Conservation (phyloP, 306 rosid genomes). For the Prunus fruticosa region DNA sequence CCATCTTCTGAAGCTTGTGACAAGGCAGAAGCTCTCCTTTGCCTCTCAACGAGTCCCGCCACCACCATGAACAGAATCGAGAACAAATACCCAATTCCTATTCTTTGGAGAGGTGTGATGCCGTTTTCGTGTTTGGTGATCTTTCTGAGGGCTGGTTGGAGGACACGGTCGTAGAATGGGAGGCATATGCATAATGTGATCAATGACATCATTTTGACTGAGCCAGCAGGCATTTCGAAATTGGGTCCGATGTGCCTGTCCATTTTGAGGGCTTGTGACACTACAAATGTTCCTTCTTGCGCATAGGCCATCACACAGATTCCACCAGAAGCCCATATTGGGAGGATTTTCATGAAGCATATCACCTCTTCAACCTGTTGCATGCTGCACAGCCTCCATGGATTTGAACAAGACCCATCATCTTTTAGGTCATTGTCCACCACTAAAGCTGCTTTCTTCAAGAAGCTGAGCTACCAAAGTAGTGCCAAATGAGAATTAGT, state of each 20-base stretch:
- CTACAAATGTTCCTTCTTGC: slow-evolving; percentile 52
- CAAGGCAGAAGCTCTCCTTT: neutral
- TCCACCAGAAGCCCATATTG: slow-evolving; percentile 53
- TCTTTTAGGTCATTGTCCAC: slow-evolving; percentile 48
- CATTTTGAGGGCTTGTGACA: slow-evolving; percentile 80
- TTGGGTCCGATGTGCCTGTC: slow-evolving; percentile 61
- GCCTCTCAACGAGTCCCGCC: neutral
- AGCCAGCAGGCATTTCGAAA: slow-evolving; percentile 66
- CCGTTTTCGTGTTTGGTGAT: slow-evolving; percentile 56
- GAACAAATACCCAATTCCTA: neutral
- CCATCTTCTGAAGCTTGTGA: neutral
- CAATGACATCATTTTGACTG: slow-evolving; percentile 46
- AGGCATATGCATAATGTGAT: slow-evolving; percentile 48
- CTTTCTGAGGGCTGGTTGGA: slow-evolving; percentile 47
- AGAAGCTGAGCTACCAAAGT: slow-evolving; percentile 25
- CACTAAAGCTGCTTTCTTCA: slow-evolving; percentile 54
- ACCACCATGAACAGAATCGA: neutral
- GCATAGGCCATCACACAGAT: slow-evolving; percentile 34
- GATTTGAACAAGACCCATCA: slow-evolving; percentile 42
- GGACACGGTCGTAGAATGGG: slow-evolving; percentile 47
- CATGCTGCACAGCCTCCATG: slow-evolving; percentile 53
- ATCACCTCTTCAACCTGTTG: slow-evolving; percentile 71
- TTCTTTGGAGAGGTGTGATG: slow-evolving; percentile 41
- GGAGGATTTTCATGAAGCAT: slow-evolving; percentile 44
- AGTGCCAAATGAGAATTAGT: neutral